phyloP scores from a whole-genome alignment of 2,329 filamentous ascomycete species.

The Aspergillus quadricinctus region DNA sequence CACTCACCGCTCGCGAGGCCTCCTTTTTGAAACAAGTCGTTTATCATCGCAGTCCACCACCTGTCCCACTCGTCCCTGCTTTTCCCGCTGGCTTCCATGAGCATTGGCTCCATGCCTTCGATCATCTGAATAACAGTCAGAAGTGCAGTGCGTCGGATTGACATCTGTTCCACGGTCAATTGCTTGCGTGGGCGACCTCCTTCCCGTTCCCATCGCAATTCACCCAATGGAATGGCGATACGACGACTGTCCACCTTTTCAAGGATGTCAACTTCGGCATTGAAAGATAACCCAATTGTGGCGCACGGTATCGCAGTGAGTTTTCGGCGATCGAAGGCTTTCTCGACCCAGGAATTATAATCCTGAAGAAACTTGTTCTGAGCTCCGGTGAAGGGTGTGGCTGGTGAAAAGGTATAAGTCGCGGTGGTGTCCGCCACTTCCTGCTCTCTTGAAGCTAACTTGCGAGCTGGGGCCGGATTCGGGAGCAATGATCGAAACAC shows the following conservation, averaged over 20 bases:
- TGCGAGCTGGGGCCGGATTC: conserved; percentile 61
- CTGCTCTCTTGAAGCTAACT: conserved; percentile 58
- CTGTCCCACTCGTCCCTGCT: conserved; percentile 87
- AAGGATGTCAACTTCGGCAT: conserved; percentile 73
- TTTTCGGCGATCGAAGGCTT: conserved; percentile 67
- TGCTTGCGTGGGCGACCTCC: conserved; percentile 40
- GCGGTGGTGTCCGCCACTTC: conserved; percentile 64
- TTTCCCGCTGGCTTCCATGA: conserved; percentile 79
- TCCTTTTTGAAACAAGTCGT: conserved; percentile 72
- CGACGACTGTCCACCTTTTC: conserved; percentile 67
- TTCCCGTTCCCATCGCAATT: conserved; percentile 83
- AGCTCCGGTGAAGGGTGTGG: conserved; percentile 74
- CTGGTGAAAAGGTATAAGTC: conserved; percentile 76
- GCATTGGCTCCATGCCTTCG: conserved; percentile 75
- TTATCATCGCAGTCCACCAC: conserved; percentile 85
- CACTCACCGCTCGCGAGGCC: conserved; percentile 81
- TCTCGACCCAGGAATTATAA: conserved; percentile 77
- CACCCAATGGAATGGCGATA: conserved; percentile 79
- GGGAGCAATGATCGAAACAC: conserved; percentile 77
- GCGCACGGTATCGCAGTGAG: conserved; percentile 75
- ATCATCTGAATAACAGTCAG: conserved; percentile 77
- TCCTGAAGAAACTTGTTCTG: conserved; percentile 78
- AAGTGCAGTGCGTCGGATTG: conserved; percentile 74
- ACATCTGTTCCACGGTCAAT: conserved; percentile 64
- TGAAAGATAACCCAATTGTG: conserved; percentile 67